Conservation (phyloP, 129 eudicot genomes). For the Glebionis coronaria region DNA sequence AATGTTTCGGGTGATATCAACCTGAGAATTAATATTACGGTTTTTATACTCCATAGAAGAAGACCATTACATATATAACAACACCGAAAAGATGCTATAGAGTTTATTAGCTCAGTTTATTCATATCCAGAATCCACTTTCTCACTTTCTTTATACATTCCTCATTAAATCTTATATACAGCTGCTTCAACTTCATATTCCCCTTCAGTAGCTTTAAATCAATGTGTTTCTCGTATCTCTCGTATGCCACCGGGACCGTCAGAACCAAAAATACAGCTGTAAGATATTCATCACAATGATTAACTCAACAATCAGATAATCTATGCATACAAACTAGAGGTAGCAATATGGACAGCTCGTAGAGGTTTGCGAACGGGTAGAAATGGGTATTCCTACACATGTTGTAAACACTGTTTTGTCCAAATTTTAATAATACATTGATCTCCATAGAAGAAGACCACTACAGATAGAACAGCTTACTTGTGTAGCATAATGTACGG, state of each 20-base stretch:
- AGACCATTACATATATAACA: conserved; percentile 16
- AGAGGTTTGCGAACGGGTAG: neutral
- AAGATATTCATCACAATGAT: neutral
- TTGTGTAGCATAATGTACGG: conserved; percentile 54
- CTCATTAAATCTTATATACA: conserved; percentile 42
- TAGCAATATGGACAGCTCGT: neutral
- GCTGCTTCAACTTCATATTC: conserved; percentile 39
- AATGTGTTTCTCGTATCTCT: conserved; percentile 59
- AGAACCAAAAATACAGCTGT: conserved; percentile 66
- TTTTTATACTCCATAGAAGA: conserved; percentile 7
- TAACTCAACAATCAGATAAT: neutral
- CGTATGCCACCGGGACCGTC: conserved; percentile 75
- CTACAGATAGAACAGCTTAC: conserved; percentile 48
- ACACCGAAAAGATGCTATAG: conserved; percentile 19
- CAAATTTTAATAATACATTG: neutral
- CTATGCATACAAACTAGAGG: conserved; percentile 7
- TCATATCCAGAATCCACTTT: conserved; percentile 52
- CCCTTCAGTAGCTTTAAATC: conserved; percentile 37
- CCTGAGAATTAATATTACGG: too few species aligned
- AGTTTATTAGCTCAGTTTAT: conserved; percentile 44
- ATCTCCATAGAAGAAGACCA: neutral
- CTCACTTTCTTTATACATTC: conserved; percentile 43
- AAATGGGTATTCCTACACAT: neutral
- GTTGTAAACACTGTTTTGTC: neutral
- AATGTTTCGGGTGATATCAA: too few species aligned